Evolutionary conservation across 2,329 filamentous ascomycete species (phyloP).

Genomic region (Cladosporium austrohemisphaericum): DNA sequence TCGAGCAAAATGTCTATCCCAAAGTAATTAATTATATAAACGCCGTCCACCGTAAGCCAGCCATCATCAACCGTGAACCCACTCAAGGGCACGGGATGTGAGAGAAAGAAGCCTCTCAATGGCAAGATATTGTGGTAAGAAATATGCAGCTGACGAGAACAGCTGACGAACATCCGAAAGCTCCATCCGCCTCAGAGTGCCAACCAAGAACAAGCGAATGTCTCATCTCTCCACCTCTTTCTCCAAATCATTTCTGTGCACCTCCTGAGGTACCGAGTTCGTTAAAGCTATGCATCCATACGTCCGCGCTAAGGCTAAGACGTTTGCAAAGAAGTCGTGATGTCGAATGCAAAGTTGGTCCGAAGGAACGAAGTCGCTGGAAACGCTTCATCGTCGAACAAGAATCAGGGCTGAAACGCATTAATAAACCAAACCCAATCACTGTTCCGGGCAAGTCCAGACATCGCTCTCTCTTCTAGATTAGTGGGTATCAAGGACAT

Average conservation of each 20-base stretch:
- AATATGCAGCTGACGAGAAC: neutral
- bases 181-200: no score
- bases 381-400: constrained; percentile 10
- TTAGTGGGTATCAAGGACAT: neutral
- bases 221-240: neutral
- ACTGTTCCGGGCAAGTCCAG: neutral
- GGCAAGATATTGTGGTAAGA: neutral
- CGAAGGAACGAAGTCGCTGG: neutral
- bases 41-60: neutral
- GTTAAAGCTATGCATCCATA: constrained; percentile 7
- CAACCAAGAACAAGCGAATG: no score
- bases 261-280: neutral
- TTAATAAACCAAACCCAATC: neutral
- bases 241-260: no score
- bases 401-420: neutral
- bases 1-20: neutral
- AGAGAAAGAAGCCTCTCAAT: neutral
- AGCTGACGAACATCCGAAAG: no score
- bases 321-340: constrained; percentile 6
- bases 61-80: neutral
- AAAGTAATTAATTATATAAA: neutral
- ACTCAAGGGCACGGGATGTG: neutral
- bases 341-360: neutral
- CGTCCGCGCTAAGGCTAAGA: constrained; percentile 14
- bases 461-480: neutral